Conservation (phyloP, 23 red algal species). For the Gracilaria vermiculophylla region DNA sequence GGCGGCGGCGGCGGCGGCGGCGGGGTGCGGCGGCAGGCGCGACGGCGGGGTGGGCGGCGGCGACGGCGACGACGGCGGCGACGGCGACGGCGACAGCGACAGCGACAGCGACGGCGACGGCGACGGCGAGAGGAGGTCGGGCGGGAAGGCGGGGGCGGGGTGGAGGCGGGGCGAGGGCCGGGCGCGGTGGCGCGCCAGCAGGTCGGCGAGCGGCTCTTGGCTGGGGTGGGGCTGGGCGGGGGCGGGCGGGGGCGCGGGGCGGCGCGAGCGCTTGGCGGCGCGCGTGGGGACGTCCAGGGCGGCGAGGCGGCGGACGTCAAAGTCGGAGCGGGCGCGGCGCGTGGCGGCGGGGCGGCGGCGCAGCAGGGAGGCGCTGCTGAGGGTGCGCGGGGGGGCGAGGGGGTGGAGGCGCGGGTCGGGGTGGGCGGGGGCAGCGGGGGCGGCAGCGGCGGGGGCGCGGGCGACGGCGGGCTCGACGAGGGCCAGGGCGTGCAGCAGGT, state of each 20-base stretch:
- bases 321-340: not conserved
- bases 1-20: not conserved
- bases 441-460: not conserved
- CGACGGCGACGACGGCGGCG: not conserved
- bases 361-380: not conserved
- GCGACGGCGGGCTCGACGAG: not conserved
- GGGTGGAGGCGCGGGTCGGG: not conserved
- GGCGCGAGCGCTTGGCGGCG: not conserved
- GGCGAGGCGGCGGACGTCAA: not conserved
- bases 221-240: too few relatives aligned
- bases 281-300: not conserved
- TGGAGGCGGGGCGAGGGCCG: not conserved
- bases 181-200: slow-evolving; percentile 1
- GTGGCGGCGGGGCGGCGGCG: not conserved
- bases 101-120: not conserved
- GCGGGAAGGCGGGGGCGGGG: not conserved
- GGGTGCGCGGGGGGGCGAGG: not conserved
- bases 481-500: not conserved
- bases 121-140: not conserved
- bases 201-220: slow-evolving; percentile 1
- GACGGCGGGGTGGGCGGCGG: not conserved
- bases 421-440: not conserved
- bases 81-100: not conserved
- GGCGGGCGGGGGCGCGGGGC: not conserved
- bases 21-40: not conserved